Percentiles rank a stretch among this genome's conserved stretches.
Conservation (phyloP, 768 basidiomycete genomes). For the Suillus paluster region DNA sequence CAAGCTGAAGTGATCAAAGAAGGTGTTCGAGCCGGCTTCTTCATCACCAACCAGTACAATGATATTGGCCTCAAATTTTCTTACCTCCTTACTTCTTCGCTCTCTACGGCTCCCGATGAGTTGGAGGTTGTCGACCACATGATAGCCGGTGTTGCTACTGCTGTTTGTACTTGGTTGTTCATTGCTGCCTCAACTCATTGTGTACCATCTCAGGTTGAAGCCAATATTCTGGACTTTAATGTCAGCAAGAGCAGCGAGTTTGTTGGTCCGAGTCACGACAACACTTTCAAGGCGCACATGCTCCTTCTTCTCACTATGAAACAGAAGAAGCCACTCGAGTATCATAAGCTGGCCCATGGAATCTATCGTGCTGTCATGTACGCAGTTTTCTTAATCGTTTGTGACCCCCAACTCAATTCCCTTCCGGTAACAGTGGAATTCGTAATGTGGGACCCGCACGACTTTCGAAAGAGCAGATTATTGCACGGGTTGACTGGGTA, state of each 20-base stretch:
- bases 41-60: not conserved
- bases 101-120: not conserved
- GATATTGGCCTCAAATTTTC: not conserved
- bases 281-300: conserved; percentile 1
- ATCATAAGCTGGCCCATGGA: not conserved
- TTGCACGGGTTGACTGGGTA: not conserved
- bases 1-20: conserved; percentile 3
- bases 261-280: not conserved
- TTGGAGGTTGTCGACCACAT: not conserved
- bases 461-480: not conserved
- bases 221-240: not conserved
- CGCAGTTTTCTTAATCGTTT: not conserved
- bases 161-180: not conserved
- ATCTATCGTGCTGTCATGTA: not conserved
- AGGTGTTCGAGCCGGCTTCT: not conserved
- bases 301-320: not conserved
- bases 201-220: not conserved
- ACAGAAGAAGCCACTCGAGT: not conserved
- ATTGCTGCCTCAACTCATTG: not conserved
- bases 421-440: not conserved
- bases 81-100: not conserved
- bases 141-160: not conserved
- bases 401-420: not conserved
- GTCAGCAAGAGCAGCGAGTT: not conserved
- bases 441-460: not conserved